A percentile compares a stretch with the other conserved stretches of the same genome.
These are phyloP conservation scores for Penicillium sp. DNA, from an alignment of 2,329 filamentous ascomycete species.

Conservation along the genomic window DNA sequence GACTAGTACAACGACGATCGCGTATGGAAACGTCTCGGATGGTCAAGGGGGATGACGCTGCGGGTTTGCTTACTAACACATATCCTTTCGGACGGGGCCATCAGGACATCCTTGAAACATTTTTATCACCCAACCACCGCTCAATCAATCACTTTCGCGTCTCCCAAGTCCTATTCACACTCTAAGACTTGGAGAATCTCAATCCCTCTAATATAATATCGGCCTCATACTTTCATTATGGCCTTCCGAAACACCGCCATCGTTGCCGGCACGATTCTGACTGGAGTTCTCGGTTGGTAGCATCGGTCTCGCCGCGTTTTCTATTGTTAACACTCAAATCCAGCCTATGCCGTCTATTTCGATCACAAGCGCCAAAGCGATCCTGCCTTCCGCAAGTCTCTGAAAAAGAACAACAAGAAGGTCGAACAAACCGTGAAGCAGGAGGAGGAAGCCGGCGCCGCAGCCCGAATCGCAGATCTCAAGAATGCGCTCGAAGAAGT, in stretches of 20 bases:
- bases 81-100: slow-evolving; percentile 3
- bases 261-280: slow-evolving; percentile 57
- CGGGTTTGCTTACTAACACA: slow-evolving; percentile 3
- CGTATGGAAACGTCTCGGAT: slow-evolving; percentile 6
- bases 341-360: slow-evolving; percentile 64
- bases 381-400: slow-evolving; percentile 58
- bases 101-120: slow-evolving; percentile 7
- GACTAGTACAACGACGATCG: slow-evolving; percentile 7
- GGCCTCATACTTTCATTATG: slow-evolving; percentile 1
- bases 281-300: slow-evolving; percentile 52
- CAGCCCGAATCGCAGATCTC: slow-evolving; percentile 60
- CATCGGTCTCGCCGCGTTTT: not conserved
- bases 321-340: slow-evolving; percentile 9
- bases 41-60: slow-evolving; percentile 7
- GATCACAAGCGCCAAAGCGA: slow-evolving; percentile 63
- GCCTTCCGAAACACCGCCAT: slow-evolving; percentile 45
- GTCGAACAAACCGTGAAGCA: slow-evolving; percentile 48
- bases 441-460: slow-evolving; percentile 47
- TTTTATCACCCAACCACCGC: slow-evolving; percentile 6
- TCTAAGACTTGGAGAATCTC: not conserved
- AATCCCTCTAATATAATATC: not conserved
- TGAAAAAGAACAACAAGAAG: slow-evolving; percentile 50
- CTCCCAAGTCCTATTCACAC: not conserved
- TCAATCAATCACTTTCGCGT: slow-evolving; percentile 2
- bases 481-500: slow-evolving; percentile 72